phyloP scores from a whole-genome alignment of 176 grass and related monocot genomes.

The Avena atlantica region DNA sequence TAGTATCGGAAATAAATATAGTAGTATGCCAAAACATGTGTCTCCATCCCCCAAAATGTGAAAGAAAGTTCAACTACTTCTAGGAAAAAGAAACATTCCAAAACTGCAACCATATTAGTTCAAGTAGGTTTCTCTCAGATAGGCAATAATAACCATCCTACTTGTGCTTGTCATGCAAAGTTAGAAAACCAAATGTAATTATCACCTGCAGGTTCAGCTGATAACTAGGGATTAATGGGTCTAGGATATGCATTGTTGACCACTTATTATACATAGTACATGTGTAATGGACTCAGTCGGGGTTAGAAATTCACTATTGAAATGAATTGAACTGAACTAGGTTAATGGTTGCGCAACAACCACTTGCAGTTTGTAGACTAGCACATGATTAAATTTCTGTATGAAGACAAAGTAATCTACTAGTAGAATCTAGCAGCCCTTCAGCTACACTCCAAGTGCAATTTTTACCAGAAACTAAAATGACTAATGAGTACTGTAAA shows the following conservation, averaged over 20 bases:
- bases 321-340: too few species aligned
- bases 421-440: slow-evolving; percentile 5
- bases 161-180: neutral
- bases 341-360: too few species aligned
- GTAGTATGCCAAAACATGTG: neutral
- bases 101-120: neutral
- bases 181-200: neutral
- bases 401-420: neutral
- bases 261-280: neutral
- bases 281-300: slow-evolving; percentile 25
- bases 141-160: neutral
- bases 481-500: too few species aligned
- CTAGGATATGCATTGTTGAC: slow-evolving; percentile 25
- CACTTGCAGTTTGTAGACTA: too few species aligned
- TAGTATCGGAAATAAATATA: neutral
- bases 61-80: neutral
- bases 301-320: neutral
- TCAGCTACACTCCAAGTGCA: slow-evolving; percentile 33
- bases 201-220: slow-evolving; percentile 28
- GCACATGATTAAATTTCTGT: neutral
- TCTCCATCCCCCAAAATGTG: neutral
- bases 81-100: neutral
- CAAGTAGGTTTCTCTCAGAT: neutral
- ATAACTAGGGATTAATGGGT: slow-evolving; percentile 18
- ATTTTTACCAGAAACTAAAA: slow-evolving; percentile 28